phyloP scores from a whole-genome alignment of 2,329 filamentous ascomycete species.

The Trichocomaceae sp. region DNA sequence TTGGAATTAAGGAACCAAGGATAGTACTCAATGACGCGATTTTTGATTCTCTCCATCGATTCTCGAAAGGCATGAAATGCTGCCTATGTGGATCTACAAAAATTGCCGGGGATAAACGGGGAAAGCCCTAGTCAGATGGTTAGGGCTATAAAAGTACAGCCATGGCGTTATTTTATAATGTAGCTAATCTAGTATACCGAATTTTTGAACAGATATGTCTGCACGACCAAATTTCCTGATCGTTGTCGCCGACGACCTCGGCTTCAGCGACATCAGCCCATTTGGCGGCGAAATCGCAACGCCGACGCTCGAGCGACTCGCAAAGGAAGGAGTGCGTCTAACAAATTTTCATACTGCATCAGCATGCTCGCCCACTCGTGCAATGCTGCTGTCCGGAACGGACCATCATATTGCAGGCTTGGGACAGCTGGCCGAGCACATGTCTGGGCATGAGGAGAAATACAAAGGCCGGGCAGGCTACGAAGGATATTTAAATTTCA shows the following conservation, averaged over 20 bases:
- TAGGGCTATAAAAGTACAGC: no score
- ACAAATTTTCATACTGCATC: constrained; percentile 26
- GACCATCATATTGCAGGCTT: constrained; percentile 28
- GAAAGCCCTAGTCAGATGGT: no score
- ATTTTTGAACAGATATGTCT: no score
- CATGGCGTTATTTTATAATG: no score
- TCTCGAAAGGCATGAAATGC: no score
- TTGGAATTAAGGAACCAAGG: no score
- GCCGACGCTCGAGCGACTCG: constrained; percentile 10
- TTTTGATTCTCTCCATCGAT: no score
- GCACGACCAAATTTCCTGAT: constrained; percentile 8
- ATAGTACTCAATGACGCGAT: no score
- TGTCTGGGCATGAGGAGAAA: constrained; percentile 12
- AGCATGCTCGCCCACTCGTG: constrained; percentile 26
- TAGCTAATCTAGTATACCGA: no score
- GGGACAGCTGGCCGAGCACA: constrained; percentile 25
- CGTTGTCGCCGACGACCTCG: constrained; percentile 23
- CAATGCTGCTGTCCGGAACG: constrained; percentile 31
- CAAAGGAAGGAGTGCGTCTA: constrained; percentile 15
- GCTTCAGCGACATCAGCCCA: constrained; percentile 23
- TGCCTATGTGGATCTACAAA: no score
- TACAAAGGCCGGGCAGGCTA: constrained; percentile 25
- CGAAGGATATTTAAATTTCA: constrained; percentile 31
- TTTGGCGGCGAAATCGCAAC: constrained; percentile 29
- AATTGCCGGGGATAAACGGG: no score